These are phyloP conservation scores for Penicillium samsonianum DNA, from an alignment of 495 filamentous ascomycete species.

Conservation along the genomic window DNA sequence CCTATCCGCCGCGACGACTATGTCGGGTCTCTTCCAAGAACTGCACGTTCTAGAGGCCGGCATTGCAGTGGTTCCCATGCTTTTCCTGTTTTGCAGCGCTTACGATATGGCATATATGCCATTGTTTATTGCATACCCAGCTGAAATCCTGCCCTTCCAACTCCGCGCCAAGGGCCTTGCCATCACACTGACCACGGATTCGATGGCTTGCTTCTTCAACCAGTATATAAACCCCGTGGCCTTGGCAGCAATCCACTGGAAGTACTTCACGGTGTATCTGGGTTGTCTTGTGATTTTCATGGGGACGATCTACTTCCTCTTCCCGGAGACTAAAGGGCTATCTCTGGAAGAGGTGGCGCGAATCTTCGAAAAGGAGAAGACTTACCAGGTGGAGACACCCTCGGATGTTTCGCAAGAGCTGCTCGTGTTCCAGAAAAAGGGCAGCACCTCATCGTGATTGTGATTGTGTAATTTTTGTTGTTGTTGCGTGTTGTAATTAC, in stretches of 20 bases:
- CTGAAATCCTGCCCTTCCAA: constrained; percentile 66
- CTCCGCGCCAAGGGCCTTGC: constrained; percentile 70
- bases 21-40: constrained; percentile 54
- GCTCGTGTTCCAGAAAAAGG: constrained; percentile 5
- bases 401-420: constrained; percentile 10
- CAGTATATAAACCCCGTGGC: constrained; percentile 58
- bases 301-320: constrained; percentile 60
- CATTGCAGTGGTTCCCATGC: constrained; percentile 58
- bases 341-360: constrained; percentile 62
- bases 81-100: constrained; percentile 58
- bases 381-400: constrained; percentile 4
- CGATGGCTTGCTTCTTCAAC: constrained; percentile 55
- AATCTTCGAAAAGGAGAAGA: constrained; percentile 47
- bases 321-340: constrained; percentile 62
- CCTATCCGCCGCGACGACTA: constrained; percentile 55
- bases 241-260: constrained; percentile 51
- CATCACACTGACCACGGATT: constrained; percentile 58
- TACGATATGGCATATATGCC: constrained; percentile 64
- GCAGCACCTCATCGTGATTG: constrained; percentile 11
- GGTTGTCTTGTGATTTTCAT: constrained; percentile 55
- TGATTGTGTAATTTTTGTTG: constrained; percentile 4
- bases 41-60: constrained; percentile 46
- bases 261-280: constrained; percentile 60
- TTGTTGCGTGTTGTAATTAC: constrained; percentile 20
- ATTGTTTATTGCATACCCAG: constrained; percentile 60